Conservation (phyloP, 192 early-diverging fungal genomes). For the Backusella liffmaniae region DNA sequence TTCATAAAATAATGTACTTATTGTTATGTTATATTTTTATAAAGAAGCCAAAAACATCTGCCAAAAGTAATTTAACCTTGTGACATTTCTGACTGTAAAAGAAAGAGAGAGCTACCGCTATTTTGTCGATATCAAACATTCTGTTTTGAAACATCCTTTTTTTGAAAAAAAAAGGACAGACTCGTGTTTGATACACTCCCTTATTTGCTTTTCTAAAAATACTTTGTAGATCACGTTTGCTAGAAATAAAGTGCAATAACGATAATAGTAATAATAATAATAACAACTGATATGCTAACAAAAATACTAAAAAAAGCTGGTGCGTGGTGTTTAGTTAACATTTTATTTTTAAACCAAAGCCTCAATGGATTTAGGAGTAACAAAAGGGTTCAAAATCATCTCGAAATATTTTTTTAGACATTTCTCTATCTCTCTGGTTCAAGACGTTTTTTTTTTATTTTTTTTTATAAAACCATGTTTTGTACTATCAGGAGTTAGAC, state of each 20-base stretch:
- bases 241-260: not conserved
- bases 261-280: not conserved
- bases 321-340: not conserved
- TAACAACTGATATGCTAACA: not conserved
- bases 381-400: not conserved
- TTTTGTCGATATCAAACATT: not conserved
- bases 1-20: too few relatives aligned
- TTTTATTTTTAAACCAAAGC: not conserved
- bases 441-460: not conserved
- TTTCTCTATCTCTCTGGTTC: not conserved
- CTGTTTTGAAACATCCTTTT: not conserved
- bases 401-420: not conserved
- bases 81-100: too few relatives aligned
- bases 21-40: too few relatives aligned
- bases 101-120: too few relatives aligned
- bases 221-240: slow-evolving; percentile 1
- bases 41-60: too few relatives aligned
- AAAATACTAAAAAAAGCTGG: not conserved
- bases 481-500: not conserved
- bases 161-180: not conserved
- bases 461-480: not conserved
- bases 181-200: not conserved
- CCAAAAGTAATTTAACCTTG: too few relatives aligned
- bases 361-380: not conserved
- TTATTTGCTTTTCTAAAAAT: not conserved